Evolutionary conservation across 1,284 basidiomycete genomes (phyloP).

Genomic region (Abortiporus biennis): DNA sequence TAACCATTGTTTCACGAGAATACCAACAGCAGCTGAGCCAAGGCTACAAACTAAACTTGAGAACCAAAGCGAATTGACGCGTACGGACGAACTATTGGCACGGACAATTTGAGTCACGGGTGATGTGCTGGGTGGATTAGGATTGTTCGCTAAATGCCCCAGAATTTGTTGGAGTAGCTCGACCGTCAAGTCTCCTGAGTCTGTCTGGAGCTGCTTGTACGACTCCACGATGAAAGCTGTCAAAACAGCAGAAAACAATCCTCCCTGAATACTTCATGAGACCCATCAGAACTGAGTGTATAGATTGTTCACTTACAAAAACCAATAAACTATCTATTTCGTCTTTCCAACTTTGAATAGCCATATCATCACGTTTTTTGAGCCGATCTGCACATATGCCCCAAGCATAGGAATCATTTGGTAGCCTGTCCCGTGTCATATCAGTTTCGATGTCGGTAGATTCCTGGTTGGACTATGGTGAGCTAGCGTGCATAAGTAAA

Average conservation of each 20-base stretch:
- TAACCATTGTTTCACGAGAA: conserved; percentile 17
- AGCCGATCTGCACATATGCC: conserved; percentile 6
- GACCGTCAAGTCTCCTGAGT: not conserved
- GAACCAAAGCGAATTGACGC: conserved; percentile 15
- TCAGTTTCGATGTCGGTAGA: too few relatives aligned
- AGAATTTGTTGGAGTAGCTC: conserved; percentile 2
- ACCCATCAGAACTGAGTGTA: not conserved
- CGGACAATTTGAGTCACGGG: not conserved
- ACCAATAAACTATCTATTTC: conserved; percentile 13
- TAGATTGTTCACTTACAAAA: conserved; percentile 9
- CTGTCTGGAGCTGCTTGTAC: conserved; percentile 7
- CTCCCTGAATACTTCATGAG: conserved; percentile 5
- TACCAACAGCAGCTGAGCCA: conserved; percentile 13
- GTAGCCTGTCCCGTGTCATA: too few relatives aligned
- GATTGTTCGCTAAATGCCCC: not conserved
- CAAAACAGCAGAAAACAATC: conserved; percentile 13
- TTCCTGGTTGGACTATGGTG: too few relatives aligned
- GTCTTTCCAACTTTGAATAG: conserved; percentile 8
- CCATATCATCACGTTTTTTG: conserved; percentile 5
- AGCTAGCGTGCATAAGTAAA: too few relatives aligned
- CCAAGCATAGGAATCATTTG: conserved; percentile 8
- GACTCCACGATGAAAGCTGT: conserved; percentile 12
- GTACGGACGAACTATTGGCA: not conserved
- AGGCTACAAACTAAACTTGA: conserved; percentile 13
- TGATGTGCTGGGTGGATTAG: not conserved